Evolutionary conservation across 768 basidiomycete species (phyloP).

Genomic region (Hirschioporus abietinus): DNA sequence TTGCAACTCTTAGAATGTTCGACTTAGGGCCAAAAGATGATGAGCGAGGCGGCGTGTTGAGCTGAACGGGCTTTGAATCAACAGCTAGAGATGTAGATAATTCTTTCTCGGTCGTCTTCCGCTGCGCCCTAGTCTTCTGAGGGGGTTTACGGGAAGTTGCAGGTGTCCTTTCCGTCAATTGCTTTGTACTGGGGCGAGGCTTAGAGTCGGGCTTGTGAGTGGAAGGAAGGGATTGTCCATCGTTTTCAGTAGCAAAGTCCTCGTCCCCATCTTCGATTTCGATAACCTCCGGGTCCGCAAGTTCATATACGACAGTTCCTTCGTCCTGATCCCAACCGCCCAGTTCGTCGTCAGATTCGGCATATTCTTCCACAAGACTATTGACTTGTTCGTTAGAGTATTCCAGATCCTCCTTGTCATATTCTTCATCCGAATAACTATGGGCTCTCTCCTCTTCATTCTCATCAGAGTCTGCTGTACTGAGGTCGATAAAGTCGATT

Average conservation of each 20-base stretch:
- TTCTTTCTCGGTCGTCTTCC: neutral
- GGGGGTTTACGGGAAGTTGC: slow-evolving; percentile 12
- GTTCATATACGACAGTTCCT: slow-evolving; percentile 32
- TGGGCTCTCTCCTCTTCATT: neutral
- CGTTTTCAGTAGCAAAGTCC: neutral
- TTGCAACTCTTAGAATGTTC: neutral
- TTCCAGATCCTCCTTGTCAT: slow-evolving; percentile 5
- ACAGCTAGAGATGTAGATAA: neutral
- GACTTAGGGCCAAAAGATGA: slow-evolving; percentile 6
- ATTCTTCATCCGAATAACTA: slow-evolving; percentile 6
- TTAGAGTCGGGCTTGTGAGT: neutral
- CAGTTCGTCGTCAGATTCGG: slow-evolving; percentile 47
- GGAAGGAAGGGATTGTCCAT: neutral
- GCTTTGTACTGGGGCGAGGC: neutral
- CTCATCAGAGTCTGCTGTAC: neutral
- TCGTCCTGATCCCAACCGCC: slow-evolving; percentile 37
- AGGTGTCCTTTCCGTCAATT: neutral
- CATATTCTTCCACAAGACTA: slow-evolving; percentile 12
- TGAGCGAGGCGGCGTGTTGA: slow-evolving; percentile 13
- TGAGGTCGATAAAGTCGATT: neutral
- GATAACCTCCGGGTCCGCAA: slow-evolving; percentile 19
- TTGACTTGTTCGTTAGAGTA: slow-evolving; percentile 1
- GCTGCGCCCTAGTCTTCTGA: slow-evolving; percentile 2
- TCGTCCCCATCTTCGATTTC: slow-evolving; percentile 30
- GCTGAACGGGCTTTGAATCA: slow-evolving; percentile 1